Percentiles rank a stretch among this genome's conserved stretches.
Evolutionary conservation across 805 yeast species (phyloP).

Genomic region (Hanseniaspora clermontiae): DNA sequence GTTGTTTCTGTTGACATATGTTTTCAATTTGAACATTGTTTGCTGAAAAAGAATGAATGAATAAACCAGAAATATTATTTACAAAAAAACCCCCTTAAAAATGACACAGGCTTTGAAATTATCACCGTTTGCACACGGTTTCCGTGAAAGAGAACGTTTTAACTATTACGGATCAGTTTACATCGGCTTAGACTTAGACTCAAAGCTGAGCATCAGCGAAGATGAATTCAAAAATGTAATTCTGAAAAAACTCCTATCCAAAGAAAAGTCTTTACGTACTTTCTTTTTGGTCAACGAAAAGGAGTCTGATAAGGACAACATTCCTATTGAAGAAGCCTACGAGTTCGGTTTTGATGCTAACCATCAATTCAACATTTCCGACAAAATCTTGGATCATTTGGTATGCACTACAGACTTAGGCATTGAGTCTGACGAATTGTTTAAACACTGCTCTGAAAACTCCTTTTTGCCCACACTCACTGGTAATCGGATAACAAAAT

Average conservation of each 20-base stretch:
- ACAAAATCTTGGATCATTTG: neutral
- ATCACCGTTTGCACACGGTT: neutral
- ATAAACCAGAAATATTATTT: too few species aligned
- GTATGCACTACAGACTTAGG: neutral
- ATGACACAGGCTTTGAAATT: neutral
- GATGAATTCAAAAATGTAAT: neutral
- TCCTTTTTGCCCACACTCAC: neutral
- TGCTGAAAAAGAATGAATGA: too few species aligned
- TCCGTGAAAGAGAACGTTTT: slow-evolving; percentile 4
- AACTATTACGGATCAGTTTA: slow-evolving; percentile 1
- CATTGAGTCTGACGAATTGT: neutral
- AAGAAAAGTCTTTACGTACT: slow-evolving; percentile 4
- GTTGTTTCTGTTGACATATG: too few species aligned
- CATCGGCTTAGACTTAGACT: neutral
- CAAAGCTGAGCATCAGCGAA: neutral
- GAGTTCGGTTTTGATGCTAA: neutral
- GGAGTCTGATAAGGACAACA: neutral
- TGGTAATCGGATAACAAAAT: neutral
- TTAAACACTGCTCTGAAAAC: neutral
- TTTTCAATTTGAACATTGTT: too few species aligned
- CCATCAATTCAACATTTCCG: neutral
- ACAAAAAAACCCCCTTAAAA: neutral
- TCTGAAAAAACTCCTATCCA: neutral
- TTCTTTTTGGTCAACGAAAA: neutral
- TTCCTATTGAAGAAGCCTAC: neutral